Percentiles rank a stretch among this genome's conserved stretches.
phyloP scores from a whole-genome alignment of 352 stramenopile species.

The Globisporangium parvum region DNA sequence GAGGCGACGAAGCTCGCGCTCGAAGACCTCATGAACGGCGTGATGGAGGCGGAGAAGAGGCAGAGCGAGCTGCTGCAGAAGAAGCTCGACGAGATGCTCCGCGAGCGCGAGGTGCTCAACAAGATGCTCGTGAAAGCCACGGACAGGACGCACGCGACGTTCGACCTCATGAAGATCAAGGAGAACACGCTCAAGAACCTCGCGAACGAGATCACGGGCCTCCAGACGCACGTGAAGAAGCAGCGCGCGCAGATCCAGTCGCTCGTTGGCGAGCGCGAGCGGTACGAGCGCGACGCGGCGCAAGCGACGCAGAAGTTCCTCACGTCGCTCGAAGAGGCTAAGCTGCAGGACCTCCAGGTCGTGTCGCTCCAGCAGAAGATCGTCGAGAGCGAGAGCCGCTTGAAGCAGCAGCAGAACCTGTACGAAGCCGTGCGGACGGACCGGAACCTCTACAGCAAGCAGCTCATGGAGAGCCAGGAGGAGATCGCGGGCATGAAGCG shows the following conservation, averaged over 20 bases:
- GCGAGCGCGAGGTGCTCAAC: constrained; percentile 77
- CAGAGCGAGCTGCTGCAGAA: constrained; percentile 67
- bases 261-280: constrained; percentile 82
- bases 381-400: constrained; percentile 52
- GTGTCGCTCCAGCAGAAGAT: constrained; percentile 75
- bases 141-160: constrained; percentile 74
- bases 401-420: constrained; percentile 94
- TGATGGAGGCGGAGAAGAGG: constrained; percentile 56
- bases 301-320: constrained; percentile 77
- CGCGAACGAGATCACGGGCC: constrained; percentile 83
- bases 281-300: constrained; percentile 84
- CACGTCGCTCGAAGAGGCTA: constrained; percentile 74
- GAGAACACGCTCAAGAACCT: constrained; percentile 89
- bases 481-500: constrained; percentile 88
- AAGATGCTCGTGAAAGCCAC: constrained; percentile 87
- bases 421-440: constrained; percentile 91
- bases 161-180: constrained; percentile 89
- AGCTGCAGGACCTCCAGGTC: constrained; percentile 71
- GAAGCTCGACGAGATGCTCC: constrained; percentile 75
- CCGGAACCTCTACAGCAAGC: constrained; percentile 91
- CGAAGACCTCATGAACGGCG: constrained; percentile 59
- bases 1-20: constrained; percentile 57
- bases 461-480: constrained; percentile 90
- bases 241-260: constrained; percentile 75
- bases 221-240: constrained; percentile 77